phyloP scores from a whole-genome alignment of 768 basidiomycete genomes.

The Russula sp. region DNA sequence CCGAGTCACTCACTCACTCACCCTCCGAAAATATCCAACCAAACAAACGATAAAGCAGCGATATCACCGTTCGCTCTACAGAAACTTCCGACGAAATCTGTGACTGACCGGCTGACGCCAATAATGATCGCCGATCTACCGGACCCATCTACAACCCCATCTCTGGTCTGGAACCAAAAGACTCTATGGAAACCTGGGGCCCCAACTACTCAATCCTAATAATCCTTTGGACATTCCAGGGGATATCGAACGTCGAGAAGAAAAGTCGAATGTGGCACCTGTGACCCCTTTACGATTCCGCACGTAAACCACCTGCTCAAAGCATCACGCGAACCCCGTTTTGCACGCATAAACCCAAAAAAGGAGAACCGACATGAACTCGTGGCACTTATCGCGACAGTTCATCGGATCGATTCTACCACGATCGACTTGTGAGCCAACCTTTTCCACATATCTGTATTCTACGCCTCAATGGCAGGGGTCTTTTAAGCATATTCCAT shows the following conservation, averaged over 20 bases:
- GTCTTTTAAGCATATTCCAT: no score
- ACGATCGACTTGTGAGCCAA: conserved; percentile 12
- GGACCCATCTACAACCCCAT: conserved; percentile 11
- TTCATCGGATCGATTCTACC: conserved; percentile 16
- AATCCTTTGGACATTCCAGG: not conserved
- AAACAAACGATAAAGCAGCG: not conserved
- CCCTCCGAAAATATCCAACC: no score
- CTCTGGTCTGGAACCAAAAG: not conserved
- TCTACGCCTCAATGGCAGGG: not conserved
- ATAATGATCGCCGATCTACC: conserved; percentile 14
- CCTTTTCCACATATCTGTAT: not conserved
- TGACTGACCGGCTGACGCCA: not conserved
- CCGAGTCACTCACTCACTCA: not conserved
- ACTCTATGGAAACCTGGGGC: not conserved
- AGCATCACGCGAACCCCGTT: conserved; percentile 17
- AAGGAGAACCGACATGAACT: conserved; percentile 9
- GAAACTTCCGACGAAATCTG: conserved; percentile 10
- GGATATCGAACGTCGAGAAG: not conserved
- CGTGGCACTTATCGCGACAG: conserved; percentile 15
- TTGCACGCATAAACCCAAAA: conserved; percentile 19
- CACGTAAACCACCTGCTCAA: conserved; percentile 22
- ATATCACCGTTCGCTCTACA: not conserved
- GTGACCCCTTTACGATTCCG: conserved; percentile 17
- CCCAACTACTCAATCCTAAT: not conserved
- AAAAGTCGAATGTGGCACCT: conserved; percentile 4